Evolutionary conservation across 495 filamentous ascomycete genomes (phyloP), one percentile per base, ranked within the genome.

Genomic region (Neurospora sp.): DNA sequence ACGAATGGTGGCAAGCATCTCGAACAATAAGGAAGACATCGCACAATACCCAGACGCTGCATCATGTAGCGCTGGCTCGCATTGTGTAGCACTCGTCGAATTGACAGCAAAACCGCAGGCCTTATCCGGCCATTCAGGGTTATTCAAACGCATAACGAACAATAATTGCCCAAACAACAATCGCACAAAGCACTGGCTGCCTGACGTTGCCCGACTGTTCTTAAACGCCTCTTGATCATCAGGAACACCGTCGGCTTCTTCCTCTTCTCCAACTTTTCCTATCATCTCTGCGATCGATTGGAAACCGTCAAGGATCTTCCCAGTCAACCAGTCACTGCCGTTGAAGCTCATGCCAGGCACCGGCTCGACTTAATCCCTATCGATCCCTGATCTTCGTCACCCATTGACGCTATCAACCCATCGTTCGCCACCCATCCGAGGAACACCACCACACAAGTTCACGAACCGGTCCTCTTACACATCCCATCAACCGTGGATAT

Each of bases 121-220:
- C 38, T 68, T 68, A 39, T 69, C 59, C 59, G 59, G 53, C 71
- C 71, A 69, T 72, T 69, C 20, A 69, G 18, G 20, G 20, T 31
- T 69, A 42, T 38, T 22, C 38, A 68, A 71, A 71, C 40, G 6
- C 53, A 8, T 37, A 12, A 65, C 53, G 53, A 65, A 65, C 53
- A 65, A 65, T 65, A 65, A 65, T 65, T 65, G 27, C 53, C 53
- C 53, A 65, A 65, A 71, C 71, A 39, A 39, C 71, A 72, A 72
- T 72, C 45, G 37, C 53, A 72, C 53, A 72, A 69, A 69, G 71
- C 22, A 69, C 18, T 69, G 71, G 53, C 37, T 68, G 71, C 71
- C 71, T 72, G 71, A 72, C 71, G 53, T 39, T 72, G 53, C 53
- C 59, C 71, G 71, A 69, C 71, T 69, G 27, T 40, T 68, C 59